Percentiles rank a stretch among this genome's conserved stretches.
These are phyloP conservation scores for Fragaria nilgerrensis DNA, from an alignment of 306 rosid species.

Conservation along the genomic window DNA sequence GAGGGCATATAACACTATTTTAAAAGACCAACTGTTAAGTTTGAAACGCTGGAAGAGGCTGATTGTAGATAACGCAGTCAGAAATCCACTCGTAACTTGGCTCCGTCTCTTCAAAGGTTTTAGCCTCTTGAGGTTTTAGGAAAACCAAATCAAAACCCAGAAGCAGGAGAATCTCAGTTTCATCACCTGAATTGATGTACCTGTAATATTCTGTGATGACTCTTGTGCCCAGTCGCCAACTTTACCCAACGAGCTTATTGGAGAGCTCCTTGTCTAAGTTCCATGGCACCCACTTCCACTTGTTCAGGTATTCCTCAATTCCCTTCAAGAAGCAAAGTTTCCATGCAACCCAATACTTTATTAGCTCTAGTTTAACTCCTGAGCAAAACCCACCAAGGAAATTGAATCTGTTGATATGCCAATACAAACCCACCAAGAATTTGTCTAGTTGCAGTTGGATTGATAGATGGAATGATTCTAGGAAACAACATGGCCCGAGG, in stretches of 20 bases:
- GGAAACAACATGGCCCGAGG: slow-evolving; percentile 38
- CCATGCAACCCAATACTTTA: slow-evolving; percentile 17
- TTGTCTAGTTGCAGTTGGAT: slow-evolving; percentile 54
- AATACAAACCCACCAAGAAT: slow-evolving; percentile 14
- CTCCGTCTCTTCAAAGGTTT: background rate
- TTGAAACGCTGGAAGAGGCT: too few relatives aligned
- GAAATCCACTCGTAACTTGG: background rate
- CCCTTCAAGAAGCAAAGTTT: slow-evolving; percentile 31
- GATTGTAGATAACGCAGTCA: too few relatives aligned
- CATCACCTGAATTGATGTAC: background rate
- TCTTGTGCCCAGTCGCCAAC: slow-evolving; percentile 64
- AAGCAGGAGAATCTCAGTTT: background rate
- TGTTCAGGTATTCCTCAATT: slow-evolving; percentile 51
- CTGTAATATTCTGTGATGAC: slow-evolving; percentile 40
- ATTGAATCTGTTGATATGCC: slow-evolving; percentile 27
- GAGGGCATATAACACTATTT: too few relatives aligned
- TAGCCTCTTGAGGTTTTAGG: background rate
- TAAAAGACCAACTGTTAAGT: too few relatives aligned
- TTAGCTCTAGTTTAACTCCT: slow-evolving; percentile 18
- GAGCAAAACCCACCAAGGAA: slow-evolving; percentile 30
- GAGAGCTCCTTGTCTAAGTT: slow-evolving; percentile 49
- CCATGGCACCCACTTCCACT: slow-evolving; percentile 35
- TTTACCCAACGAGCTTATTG: slow-evolving; percentile 62
- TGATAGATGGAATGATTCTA: slow-evolving; percentile 56
- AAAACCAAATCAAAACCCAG: background rate